Evolutionary conservation across 352 stramenopile species (phyloP).

Genomic region (Pythium volutum): DNA sequence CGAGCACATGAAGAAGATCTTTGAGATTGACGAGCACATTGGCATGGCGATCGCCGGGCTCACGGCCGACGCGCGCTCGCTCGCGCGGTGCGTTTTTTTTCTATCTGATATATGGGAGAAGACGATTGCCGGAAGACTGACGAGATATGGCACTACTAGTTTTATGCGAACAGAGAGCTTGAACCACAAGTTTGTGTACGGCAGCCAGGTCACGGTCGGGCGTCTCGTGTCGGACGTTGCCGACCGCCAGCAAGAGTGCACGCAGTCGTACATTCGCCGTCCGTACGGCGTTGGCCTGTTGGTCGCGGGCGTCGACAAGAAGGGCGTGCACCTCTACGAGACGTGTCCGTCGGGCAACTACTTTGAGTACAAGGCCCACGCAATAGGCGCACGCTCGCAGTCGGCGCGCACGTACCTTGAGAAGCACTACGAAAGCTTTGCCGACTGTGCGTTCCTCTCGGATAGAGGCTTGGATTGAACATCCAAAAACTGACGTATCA

Average conservation of each 20-base stretch:
- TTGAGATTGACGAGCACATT: slow-evolving; percentile 99
- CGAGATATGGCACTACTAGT: slow-evolving; percentile 25
- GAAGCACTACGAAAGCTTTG: slow-evolving; percentile 97
- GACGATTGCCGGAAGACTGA: not conserved
- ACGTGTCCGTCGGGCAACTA: slow-evolving; percentile 98
- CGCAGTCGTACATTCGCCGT: slow-evolving; percentile 98
- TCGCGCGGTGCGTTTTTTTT: slow-evolving; percentile 64
- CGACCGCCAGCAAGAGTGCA: slow-evolving; percentile 98
- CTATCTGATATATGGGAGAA: not conserved
- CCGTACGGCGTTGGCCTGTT: slow-evolving; percentile 98
- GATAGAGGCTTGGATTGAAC: no score
- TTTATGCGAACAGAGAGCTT: slow-evolving; percentile 98
- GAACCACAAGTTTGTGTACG: slow-evolving; percentile 99
- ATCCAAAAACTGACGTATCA: not conserved
- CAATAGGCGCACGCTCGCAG: slow-evolving; percentile 97
- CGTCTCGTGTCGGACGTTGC: slow-evolving; percentile 96
- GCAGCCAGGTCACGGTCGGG: slow-evolving; percentile 92
- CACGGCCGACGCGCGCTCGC: slow-evolving; percentile 95
- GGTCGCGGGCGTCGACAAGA: slow-evolving; percentile 91
- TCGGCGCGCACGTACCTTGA: slow-evolving; percentile 98
- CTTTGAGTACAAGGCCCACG: slow-evolving; percentile 98
- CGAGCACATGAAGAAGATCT: slow-evolving; percentile 97
- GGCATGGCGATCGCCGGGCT: slow-evolving; percentile 97
- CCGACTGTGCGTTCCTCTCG: slow-evolving; percentile 47
- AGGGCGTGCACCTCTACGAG: slow-evolving; percentile 97